Base-by-base conservation (phyloP, 768 basidiomycete genomes). In the Hygrocybe punicea region DNA sequence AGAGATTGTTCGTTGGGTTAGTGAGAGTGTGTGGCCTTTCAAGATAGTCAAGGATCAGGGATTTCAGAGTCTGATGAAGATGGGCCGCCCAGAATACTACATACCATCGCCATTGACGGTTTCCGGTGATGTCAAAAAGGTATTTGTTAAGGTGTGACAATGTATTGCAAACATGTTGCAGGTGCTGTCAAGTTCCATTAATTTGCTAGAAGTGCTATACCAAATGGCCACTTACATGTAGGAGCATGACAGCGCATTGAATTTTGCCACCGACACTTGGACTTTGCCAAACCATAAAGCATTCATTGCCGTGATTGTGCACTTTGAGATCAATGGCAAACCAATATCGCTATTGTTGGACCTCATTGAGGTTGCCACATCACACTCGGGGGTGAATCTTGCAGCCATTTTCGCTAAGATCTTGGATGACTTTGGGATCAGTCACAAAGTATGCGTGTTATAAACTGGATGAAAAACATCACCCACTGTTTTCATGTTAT, bases 331-430 rank as follows among this genome's bases (percentile, higher is more conserved):
- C 4, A 44, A 74, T 0, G 73, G 74, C 0, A 48, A 57, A 6
- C 69, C 67, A 0, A 36, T 74, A 0, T 37, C 51, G 0, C 62
- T 76, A 4, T 42, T 72, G 0, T 62, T 79, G 1, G 76, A 79
- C 51, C 48, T 79, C 3, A 61, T 76, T 14, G 74, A 79, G 59
- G 70, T 78, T 2, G 46, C 69, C 1, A 46, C 59, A 54, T 73
- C 73, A 0, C 76, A 80, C 55, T 60, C 65, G 0, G 71, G 76
- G 6, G 16, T 63, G 1, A 70, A 71, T 14, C 64, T 80, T n/a
- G 75, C 76, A 0, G 45, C 33, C 0, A 73, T 64, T 4, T 75
- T 78, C 55, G 63, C 59, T 1, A 33, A 62, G 3, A 65, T 77
- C 7, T 66, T 78, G 3, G 40, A 72, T 1, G 71, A 73, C 1